Percentiles rank a stretch among this genome's conserved stretches.
Evolutionary conservation across 2,329 filamentous ascomycete genomes (phyloP).

Genomic region (Exophiala alcalophila): DNA sequence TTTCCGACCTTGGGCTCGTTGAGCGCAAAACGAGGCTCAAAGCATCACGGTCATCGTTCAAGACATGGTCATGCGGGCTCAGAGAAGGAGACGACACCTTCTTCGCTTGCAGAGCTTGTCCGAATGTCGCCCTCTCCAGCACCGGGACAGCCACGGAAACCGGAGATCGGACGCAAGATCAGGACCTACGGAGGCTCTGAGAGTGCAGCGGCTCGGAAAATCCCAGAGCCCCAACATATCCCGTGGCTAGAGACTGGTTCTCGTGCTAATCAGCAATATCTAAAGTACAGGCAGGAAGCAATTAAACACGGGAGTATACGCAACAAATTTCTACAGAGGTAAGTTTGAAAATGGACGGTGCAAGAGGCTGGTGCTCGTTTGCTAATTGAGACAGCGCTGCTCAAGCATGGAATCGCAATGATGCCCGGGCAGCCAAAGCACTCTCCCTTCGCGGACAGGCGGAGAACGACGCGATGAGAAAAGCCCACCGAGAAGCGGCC

Average conservation of each 20-base stretch:
- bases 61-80: conserved; percentile 69
- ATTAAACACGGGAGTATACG: conserved; percentile 95
- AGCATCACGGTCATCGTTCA: conserved; percentile 87
- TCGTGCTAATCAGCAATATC: conserved; percentile 84
- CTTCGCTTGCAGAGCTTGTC: conserved; percentile 87
- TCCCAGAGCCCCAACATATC: conserved; percentile 83
- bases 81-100: conserved; percentile 66
- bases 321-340: conserved; percentile 97
- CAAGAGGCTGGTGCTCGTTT: no score
- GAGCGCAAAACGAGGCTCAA: conserved; percentile 73
- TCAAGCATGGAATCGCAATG: conserved; percentile 97
- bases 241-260: conserved; percentile 96
- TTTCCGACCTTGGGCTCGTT: conserved; percentile 85
- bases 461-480: conserved; percentile 95
- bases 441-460: conserved; percentile 90
- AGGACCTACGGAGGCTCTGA: conserved; percentile 29
- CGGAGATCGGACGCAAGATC: conserved; percentile 62
- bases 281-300: conserved; percentile 91
- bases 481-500: conserved; percentile 92
- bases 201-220: conserved; percentile 75
- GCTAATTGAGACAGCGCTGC: conserved; percentile 85
- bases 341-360: no score
- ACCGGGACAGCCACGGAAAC: conserved; percentile 47
- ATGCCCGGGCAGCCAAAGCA: conserved; percentile 92
- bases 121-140: conserved; percentile 90